Evolutionary conservation across 495 filamentous ascomycete species (phyloP).

Genomic region (Hypoxylon lienhwacheense): DNA sequence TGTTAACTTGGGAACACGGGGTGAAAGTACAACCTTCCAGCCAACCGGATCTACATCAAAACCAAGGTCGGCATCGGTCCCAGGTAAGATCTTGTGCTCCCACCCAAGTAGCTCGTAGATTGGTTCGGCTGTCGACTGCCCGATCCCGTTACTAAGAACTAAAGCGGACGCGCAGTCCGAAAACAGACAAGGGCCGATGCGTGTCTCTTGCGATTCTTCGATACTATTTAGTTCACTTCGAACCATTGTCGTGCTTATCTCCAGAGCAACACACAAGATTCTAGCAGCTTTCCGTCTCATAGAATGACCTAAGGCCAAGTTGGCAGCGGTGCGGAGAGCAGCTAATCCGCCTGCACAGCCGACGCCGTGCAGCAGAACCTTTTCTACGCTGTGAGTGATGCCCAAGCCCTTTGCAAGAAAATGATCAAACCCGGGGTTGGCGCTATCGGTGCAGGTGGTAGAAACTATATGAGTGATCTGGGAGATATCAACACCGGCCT

Average conservation of each 20-base stretch:
- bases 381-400: constrained; percentile 53
- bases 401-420: constrained; percentile 60
- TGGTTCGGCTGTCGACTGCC: constrained; percentile 41
- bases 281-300: constrained; percentile 55
- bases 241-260: constrained; percentile 60
- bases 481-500: constrained; percentile 49
- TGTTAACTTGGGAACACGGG: constrained; percentile 57
- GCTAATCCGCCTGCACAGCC: constrained; percentile 66
- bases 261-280: constrained; percentile 62
- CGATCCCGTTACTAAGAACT: constrained; percentile 59
- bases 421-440: constrained; percentile 69
- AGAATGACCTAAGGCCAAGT: constrained; percentile 60
- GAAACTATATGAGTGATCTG: constrained; percentile 68
- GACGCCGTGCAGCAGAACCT: constrained; percentile 63
- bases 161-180: constrained; percentile 64
- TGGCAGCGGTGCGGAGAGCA: constrained; percentile 61
- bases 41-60: constrained; percentile 62
- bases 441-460: constrained; percentile 68
- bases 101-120: constrained; percentile 62
- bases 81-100: constrained; percentile 57
- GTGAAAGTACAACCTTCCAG: constrained; percentile 65
- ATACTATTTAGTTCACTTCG: constrained; percentile 62
- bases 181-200: constrained; percentile 64
- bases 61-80: constrained; percentile 59
- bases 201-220: constrained; percentile 52